These are phyloP conservation scores for Suillus occidentalis DNA, from an alignment of 768 basidiomycete species.

Conservation along the genomic window DNA sequence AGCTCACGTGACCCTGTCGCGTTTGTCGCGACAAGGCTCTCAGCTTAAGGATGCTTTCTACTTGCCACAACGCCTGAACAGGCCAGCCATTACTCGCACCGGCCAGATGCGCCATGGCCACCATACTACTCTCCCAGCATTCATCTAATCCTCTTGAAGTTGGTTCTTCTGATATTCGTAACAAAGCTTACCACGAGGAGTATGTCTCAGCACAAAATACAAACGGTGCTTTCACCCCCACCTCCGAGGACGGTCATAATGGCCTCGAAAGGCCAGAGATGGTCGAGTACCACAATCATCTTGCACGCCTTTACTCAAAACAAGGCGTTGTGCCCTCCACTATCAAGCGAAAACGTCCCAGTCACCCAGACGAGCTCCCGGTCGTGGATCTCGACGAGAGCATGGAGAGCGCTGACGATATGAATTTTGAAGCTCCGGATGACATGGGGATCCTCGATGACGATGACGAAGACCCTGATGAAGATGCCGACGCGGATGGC, in stretches of 20 bases:
- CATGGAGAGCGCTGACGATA: slow-evolving; percentile 44
- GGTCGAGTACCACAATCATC: slow-evolving; percentile 50
- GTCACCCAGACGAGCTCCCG: slow-evolving; percentile 24
- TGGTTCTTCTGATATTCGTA: slow-evolving; percentile 57
- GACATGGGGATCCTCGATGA: slow-evolving; percentile 32
- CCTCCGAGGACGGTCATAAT: slow-evolving; percentile 54
- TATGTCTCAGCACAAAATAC: slow-evolving; percentile 37
- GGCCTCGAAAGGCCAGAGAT: slow-evolving; percentile 40
- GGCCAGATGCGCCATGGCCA: slow-evolving; percentile 31
- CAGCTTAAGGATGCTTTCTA: background rate
- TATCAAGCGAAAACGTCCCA: slow-evolving; percentile 18
- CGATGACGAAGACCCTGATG: slow-evolving; percentile 36
- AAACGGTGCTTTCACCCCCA: slow-evolving; percentile 30
- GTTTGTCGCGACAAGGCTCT: background rate
- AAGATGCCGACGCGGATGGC: slow-evolving; percentile 31
- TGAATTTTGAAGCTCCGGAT: slow-evolving; percentile 36
- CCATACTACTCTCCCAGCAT: slow-evolving; percentile 58
- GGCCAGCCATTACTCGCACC: background rate
- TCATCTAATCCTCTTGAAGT: slow-evolving; percentile 76
- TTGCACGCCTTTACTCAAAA: slow-evolving; percentile 42
- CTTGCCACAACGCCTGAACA: background rate
- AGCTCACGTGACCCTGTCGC: slow-evolving; percentile 7
- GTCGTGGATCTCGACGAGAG: slow-evolving; percentile 50
- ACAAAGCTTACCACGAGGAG: slow-evolving; percentile 43
- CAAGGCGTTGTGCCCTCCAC: slow-evolving; percentile 18